Percentiles rank a stretch among this genome's conserved stretches.
These are phyloP conservation scores for Paramyrothecium roridum DNA, from an alignment of 2,329 filamentous ascomycete genomes.

Conservation along the genomic window DNA sequence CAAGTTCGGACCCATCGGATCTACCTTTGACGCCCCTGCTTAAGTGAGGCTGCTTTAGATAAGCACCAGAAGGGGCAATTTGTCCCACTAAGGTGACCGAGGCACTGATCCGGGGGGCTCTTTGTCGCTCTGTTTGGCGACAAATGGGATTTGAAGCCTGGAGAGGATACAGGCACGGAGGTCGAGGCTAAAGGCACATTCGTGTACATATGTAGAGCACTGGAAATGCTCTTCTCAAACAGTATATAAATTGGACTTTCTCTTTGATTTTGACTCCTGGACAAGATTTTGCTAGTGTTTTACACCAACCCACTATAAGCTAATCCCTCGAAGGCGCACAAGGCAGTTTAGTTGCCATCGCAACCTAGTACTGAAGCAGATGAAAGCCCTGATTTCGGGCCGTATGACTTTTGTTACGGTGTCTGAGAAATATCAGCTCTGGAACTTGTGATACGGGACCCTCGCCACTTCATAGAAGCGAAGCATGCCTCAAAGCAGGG, in stretches of 20 bases:
- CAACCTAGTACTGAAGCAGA: no score
- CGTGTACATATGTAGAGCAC: not conserved
- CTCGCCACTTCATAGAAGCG: no score
- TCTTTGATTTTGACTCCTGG: not conserved
- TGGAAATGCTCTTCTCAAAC: not conserved
- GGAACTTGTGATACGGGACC: no score
- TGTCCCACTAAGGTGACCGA: no score
- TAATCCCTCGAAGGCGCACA: no score
- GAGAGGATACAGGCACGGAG: not conserved
- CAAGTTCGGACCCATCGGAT: constrained; percentile 52
- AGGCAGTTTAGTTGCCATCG: no score
- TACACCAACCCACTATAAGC: not conserved
- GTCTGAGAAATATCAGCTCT: no score
- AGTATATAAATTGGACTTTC: not conserved
- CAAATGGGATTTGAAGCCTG: not conserved
- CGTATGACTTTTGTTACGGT: no score
- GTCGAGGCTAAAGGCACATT: not conserved
- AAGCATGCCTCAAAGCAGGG: no score
- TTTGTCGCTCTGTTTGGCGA: not conserved
- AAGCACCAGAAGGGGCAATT: not conserved
- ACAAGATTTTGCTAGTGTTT: not conserved
- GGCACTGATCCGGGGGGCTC: not conserved
- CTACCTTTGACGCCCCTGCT: constrained; percentile 36
- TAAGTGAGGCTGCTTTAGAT: not conserved
- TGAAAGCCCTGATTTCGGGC: no score